phyloP scores from a whole-genome alignment of 2,329 filamentous ascomycete genomes.

The Pestalotiopsis sp. region DNA sequence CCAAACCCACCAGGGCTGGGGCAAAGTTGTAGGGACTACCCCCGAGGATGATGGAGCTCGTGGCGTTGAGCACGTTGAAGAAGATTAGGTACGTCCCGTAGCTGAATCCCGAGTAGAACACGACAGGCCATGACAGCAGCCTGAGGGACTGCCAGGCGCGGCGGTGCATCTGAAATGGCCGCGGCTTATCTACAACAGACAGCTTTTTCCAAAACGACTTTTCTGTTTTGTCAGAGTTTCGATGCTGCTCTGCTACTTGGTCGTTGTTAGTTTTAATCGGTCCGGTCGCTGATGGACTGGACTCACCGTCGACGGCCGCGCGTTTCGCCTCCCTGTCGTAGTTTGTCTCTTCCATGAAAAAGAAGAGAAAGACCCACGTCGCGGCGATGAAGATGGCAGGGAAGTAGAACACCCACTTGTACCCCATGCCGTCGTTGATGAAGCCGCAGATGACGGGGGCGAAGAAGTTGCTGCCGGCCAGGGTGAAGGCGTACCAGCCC shows the following conservation, averaged over 20 bases:
- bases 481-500: constrained; percentile 42
- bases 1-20: constrained; percentile 41
- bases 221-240: constrained; percentile 14
- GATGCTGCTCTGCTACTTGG: neutral
- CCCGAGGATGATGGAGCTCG: constrained; percentile 41
- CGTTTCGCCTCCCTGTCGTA: constrained; percentile 45
- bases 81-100: constrained; percentile 45
- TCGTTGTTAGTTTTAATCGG: neutral
- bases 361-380: constrained; percentile 44
- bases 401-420: constrained; percentile 47
- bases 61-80: constrained; percentile 48
- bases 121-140: constrained; percentile 42
- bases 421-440: constrained; percentile 44
- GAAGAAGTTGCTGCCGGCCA: constrained; percentile 45
- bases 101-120: constrained; percentile 44
- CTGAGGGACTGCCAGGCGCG: constrained; percentile 39
- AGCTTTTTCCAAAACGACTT: constrained; percentile 48
- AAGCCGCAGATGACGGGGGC: constrained; percentile 48
- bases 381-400: constrained; percentile 40
- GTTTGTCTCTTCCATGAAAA: constrained; percentile 63
- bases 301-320: constrained; percentile 17
- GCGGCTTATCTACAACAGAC: constrained; percentile 40
- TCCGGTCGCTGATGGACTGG: constrained; percentile 21
- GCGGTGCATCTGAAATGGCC: constrained; percentile 42
- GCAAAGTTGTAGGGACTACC: constrained; percentile 40